Conservation (phyloP, 345 rosid species). For the Salix koriyanagi region DNA sequence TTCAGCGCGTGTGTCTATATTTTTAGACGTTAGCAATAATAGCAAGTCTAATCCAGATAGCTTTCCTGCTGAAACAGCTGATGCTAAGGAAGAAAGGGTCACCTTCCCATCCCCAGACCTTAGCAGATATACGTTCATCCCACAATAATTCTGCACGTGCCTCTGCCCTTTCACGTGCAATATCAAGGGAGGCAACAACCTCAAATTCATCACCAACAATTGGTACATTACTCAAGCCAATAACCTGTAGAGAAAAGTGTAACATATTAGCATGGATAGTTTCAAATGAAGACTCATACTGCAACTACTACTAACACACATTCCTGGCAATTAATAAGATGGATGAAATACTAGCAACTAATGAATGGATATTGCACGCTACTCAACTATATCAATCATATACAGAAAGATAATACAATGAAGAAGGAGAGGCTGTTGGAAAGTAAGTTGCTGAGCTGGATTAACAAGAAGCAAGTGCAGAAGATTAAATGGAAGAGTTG, state of each 20-base stretch:
- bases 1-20: too few relatives aligned
- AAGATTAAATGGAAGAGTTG: too few relatives aligned
- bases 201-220: constrained; percentile 93
- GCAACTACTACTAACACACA: not conserved
- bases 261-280: constrained; percentile 12
- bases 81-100: constrained; percentile 92
- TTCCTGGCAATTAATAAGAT: not conserved
- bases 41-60: constrained; percentile 85
- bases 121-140: constrained; percentile 73
- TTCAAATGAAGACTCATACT: not conserved
- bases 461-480: too few relatives aligned
- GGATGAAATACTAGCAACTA: not conserved
- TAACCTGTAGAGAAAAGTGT: constrained; percentile 50
- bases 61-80: constrained; percentile 76
- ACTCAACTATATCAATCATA: not conserved
- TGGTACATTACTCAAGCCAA: constrained; percentile 80
- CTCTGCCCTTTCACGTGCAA: constrained; percentile 88
- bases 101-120: constrained; percentile 96
- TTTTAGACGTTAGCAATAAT: too few relatives aligned
- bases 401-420: not conserved
- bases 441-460: too few relatives aligned
- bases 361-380: not conserved
- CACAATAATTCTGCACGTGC: constrained; percentile 65
- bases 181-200: constrained; percentile 72
- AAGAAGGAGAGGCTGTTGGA: too few relatives aligned